Evolutionary conservation across 2,329 filamentous ascomycete genomes (phyloP), one percentile per base, ranked within the genome.

Genomic region (Arachnomyces sp.): DNA sequence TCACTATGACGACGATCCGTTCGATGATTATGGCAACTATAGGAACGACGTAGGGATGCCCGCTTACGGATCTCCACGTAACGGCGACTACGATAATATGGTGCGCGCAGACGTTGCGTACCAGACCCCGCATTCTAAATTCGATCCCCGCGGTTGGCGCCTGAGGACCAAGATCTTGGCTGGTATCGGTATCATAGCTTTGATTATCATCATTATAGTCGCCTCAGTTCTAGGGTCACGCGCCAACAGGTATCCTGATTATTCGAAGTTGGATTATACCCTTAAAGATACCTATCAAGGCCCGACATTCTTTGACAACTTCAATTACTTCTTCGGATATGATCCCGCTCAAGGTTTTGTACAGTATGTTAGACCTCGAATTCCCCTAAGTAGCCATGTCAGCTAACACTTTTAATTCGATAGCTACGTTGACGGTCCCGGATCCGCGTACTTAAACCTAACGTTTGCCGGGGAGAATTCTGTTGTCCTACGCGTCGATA

Each of bases 401-500:
- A 25, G 20, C 20, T 25, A 25, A 25, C 20, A 25, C 20, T 25
- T 25, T 5, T 9, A 9, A 9, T 5, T 25, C 9, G 37, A 9
- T 38, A 61, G 49, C 44, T 72, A 67, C 48, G 66, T 72, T 14
- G 58, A 65, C 46, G 50, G 55, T 34, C 41, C 53, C 1, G 56
- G 63, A 1, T 57, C 64, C 1, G 44, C 36, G 2, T 37, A 38
- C 11, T 43, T 61, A 4, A 84, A 84, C 59, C 68, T 84, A 25
- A 83, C 81, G 0, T 76, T 75, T 49, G 74, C 77, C 4, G 70
- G 71, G 1, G 50, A 64, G 1, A 59, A 61, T 30, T 67, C 73
- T 0, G 78, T 77, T 7, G 51, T 82, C 13, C 55, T 84, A 20
- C 67, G 64, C 32, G 79, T 83, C 36, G 79, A 83, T 54, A 78